Conservation (phyloP, 495 filamentous ascomycete genomes). For the Penicillium soppii region DNA sequence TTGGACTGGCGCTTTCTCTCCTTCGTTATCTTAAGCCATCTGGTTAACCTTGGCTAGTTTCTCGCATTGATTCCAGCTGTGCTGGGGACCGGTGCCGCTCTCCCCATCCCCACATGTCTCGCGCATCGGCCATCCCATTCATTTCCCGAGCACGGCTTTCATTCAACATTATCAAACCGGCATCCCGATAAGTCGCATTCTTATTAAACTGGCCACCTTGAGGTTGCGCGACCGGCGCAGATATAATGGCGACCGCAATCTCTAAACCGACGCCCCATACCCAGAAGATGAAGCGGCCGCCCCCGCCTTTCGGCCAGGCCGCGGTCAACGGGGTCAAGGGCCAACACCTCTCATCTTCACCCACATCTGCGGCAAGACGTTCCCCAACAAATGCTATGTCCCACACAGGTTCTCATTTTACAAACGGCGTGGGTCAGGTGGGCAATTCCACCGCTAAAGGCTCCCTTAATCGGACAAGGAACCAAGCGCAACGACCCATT, state of each 20-base stretch:
- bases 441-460: conserved; percentile 35
- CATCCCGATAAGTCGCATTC: conserved; percentile 28
- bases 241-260: conserved; percentile 53
- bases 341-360: conserved; percentile 65
- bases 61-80: conserved; percentile 28
- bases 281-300: conserved; percentile 72
- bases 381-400: conserved; percentile 50
- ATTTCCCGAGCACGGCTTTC: conserved; percentile 38
- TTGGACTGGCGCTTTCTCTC: conserved; percentile 30
- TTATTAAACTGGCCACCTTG: conserved; percentile 13
- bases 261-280: conserved; percentile 56
- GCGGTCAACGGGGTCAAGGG: conserved; percentile 61
- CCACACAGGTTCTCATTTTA: conserved; percentile 30
- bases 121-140: conserved; percentile 48
- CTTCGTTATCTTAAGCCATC: conserved; percentile 16
- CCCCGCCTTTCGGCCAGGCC: conserved; percentile 65
- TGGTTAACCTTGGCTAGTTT: conserved; percentile 22
- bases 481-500: conserved; percentile 47
- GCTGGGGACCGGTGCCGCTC: conserved; percentile 37
- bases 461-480: conserved; percentile 51
- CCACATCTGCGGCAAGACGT: conserved; percentile 62
- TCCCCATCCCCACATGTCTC: conserved; percentile 53
- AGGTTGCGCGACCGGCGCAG: conserved; percentile 19
- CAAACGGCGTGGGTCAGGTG: conserved; percentile 46
- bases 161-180: conserved; percentile 26